Evolutionary conservation across 768 basidiomycete species (phyloP), one percentile per base, ranked within the genome.

Genomic region (Boletales sp.): DNA sequence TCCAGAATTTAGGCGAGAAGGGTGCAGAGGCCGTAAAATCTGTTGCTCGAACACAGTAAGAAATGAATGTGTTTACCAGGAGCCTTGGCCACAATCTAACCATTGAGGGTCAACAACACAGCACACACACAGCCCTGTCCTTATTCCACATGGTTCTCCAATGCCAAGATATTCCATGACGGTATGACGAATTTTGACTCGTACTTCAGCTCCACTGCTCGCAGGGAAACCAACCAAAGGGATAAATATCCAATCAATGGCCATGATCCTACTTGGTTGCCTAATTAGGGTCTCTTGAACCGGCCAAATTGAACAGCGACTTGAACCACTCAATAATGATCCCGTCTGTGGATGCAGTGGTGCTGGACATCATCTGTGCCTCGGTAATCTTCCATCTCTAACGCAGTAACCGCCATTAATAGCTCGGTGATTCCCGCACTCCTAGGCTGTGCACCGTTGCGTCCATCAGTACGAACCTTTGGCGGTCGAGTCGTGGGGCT

Each of bases 381-480:
- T 43, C 63, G 61, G 61, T 64, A 29, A 10, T 55, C 12, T 11
- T 15, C 24, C 9, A 12, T 6, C 27, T 21, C 21, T 21, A 21
- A 21, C 21, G 21, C 21, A 21, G 21, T 18, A 17, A 40, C 30
- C 2, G 5, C 14, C 2, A n/a, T 17, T 43, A 3, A 56, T 37
- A 4, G 4, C 36, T 40, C 17, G 18, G 14, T 37, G n/a, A 41
- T 17, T 32, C 13, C 27, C 29, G 2, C 30, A 30, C 21, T 14
- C 21, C 21, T n/a, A 62, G 60, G 50, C 35, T 34, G 41, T 45
- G 14, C 61, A 62, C 27, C 48, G 31, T 19, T 31, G 40, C 48
- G 63, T 52, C 30, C 63, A 64, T 29, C 52, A 19, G 0, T 38
- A 57, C 15, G 61, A 62, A 36, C 58, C 61, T 18, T 21, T 21